Evolutionary conservation across 2,329 filamentous ascomycete genomes (phyloP).

Genomic region (Xylariaceae sp.): DNA sequence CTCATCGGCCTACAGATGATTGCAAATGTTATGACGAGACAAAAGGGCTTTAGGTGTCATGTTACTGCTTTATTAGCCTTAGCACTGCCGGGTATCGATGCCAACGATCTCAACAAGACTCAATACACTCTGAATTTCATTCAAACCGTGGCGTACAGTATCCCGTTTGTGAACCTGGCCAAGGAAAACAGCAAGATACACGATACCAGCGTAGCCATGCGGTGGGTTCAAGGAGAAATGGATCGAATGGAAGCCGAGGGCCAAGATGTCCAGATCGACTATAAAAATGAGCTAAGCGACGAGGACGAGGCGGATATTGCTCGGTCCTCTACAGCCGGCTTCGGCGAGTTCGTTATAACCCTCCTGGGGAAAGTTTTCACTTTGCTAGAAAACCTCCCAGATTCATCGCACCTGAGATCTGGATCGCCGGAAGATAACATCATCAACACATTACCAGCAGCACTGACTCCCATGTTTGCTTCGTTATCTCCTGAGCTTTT

Average conservation of each 20-base stretch:
- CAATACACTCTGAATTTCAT: slow-evolving; percentile 94
- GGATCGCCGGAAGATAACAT: slow-evolving; percentile 96
- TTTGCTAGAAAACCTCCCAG: slow-evolving; percentile 90
- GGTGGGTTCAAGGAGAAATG: slow-evolving; percentile 95
- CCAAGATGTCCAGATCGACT: slow-evolving; percentile 83
- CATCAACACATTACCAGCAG: slow-evolving; percentile 91
- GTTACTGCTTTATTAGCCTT: slow-evolving; percentile 93
- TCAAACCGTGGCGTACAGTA: slow-evolving; percentile 93
- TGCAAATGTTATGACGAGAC: slow-evolving; percentile 86
- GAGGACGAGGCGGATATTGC: slow-evolving; percentile 87
- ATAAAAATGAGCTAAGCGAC: slow-evolving; percentile 79
- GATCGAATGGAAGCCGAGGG: slow-evolving; percentile 91
- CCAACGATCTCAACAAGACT: slow-evolving; percentile 96
- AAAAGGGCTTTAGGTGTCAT: slow-evolving; percentile 96
- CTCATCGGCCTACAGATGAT: slow-evolving; percentile 91
- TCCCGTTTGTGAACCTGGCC: slow-evolving; percentile 85
- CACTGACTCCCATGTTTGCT: slow-evolving; percentile 87
- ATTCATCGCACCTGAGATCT: slow-evolving; percentile 83
- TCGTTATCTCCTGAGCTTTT: slow-evolving; percentile 92
- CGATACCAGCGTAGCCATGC: slow-evolving; percentile 78
- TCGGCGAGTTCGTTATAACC: slow-evolving; percentile 89
- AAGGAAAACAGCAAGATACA: slow-evolving; percentile 70
- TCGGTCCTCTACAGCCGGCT: slow-evolving; percentile 90
- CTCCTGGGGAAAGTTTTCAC: slow-evolving; percentile 95
- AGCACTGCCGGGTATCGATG: slow-evolving; percentile 92